Base-by-base conservation (phyloP, 495 filamentous ascomycete genomes). In the Tuber borchii region DNA sequence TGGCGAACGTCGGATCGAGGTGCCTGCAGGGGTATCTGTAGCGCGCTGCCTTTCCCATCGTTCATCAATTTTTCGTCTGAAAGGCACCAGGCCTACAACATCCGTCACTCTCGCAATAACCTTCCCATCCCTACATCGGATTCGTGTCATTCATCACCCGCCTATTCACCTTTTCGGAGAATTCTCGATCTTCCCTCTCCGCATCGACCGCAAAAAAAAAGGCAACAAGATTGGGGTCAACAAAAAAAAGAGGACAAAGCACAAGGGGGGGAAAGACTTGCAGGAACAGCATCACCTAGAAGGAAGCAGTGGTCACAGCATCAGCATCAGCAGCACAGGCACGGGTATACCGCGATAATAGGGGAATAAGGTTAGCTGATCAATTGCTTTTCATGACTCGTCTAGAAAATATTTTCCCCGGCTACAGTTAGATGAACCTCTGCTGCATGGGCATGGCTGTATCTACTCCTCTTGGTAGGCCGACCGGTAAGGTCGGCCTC, bases 401-500 rank as follows among this genome's bases (percentile, higher is more conserved):
- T 72, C 78, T 77, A 79, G 73, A 79, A 70, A 79, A 73, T 39
- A 74, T 79, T 79, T 79, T 70, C 74, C 79, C 78, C 70, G 72
- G 74, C 77, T 74, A 80, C 78, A 75, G 79, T 81, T 81, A 81
- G 79, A 81, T 81, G 79, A 78, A 45, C 78, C 79, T 78, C 78
- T 75, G 56, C 56, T 65, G 79, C 79, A 81, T 81, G 80, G 79
- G 79, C 71, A 81, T 81, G 80, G 71, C 73, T 77, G 70, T 72
- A 72, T 81, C 79, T 46, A 42, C 73, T 45, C 75, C 73, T 71
- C 69, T 46, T 75, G 71, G 76, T 48, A 76, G 72, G 76, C 46
- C 80, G 76, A 65, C 79, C 72, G 56, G 37, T 51, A 79, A 76
- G 75, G 76, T 65, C 72, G 71, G 75, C 74, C 45, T 82, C 70